A percentile compares a stretch with the other conserved stretches of the same genome.
phyloP scores from a whole-genome alignment of 805 yeast genomes.

The Wickerhamiella parazyma region DNA sequence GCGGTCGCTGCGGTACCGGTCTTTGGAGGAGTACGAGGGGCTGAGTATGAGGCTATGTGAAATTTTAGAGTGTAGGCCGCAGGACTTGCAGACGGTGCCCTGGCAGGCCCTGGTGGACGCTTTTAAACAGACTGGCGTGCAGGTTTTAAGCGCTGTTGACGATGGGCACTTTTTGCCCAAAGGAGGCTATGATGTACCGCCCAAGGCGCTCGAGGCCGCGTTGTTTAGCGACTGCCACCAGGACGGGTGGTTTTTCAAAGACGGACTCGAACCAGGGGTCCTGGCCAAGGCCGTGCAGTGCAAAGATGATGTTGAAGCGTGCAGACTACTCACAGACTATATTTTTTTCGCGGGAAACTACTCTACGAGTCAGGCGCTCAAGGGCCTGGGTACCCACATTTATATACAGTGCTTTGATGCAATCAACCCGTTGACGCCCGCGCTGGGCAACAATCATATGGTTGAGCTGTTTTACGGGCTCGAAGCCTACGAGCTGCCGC shows the following conservation, averaged over 20 bases:
- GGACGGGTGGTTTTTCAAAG: slow-evolving; percentile 19
- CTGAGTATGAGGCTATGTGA: slow-evolving; percentile 13
- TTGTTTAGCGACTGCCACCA: slow-evolving; percentile 23
- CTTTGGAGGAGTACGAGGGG: slow-evolving; percentile 15
- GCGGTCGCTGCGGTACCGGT: not conserved
- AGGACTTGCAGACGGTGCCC: slow-evolving; percentile 16
- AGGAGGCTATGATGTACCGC: slow-evolving; percentile 10
- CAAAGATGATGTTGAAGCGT: slow-evolving; percentile 2
- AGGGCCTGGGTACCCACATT: slow-evolving; percentile 13
- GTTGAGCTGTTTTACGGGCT: slow-evolving; percentile 25
- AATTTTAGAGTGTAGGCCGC: slow-evolving; percentile 12
- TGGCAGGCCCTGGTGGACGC: slow-evolving; percentile 20
- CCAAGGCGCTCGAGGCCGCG: slow-evolving; percentile 9
- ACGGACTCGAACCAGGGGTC: slow-evolving; percentile 8
- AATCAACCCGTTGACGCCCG: slow-evolving; percentile 21
- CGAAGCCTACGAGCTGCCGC: slow-evolving; percentile 19
- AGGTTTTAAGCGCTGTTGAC: slow-evolving; percentile 19
- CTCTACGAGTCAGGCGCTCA: slow-evolving; percentile 6
- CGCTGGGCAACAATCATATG: slow-evolving; percentile 24
- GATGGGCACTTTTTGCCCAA: slow-evolving; percentile 20
- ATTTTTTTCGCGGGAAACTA: slow-evolving; percentile 15
- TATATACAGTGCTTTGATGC: slow-evolving; percentile 24
- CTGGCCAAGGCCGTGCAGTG: not conserved
- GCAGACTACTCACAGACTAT: slow-evolving; percentile 15
- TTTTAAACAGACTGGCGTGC: slow-evolving; percentile 16